These are phyloP conservation scores for Ceratobasidium sp. DNA, from an alignment of 1,284 basidiomycete species.

Conservation along the genomic window DNA sequence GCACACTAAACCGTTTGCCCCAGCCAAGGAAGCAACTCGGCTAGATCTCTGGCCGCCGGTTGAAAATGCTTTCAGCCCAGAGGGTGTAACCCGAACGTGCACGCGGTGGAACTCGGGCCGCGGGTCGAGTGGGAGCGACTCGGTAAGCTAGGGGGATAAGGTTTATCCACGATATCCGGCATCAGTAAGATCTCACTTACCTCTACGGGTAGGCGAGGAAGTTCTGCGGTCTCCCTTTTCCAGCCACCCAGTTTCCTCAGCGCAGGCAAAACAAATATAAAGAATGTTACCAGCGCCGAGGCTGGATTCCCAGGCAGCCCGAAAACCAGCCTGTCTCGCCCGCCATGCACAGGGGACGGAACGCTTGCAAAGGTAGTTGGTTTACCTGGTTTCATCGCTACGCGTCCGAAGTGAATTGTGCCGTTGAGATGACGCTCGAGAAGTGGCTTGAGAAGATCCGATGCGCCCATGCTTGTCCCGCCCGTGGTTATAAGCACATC, in stretches of 20 bases:
- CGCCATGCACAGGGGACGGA: constrained; percentile 57
- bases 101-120: constrained; percentile 88
- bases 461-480: constrained; percentile 91
- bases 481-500: constrained; percentile 88
- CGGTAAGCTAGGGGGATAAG: constrained; percentile 63
- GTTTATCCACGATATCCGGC: not conserved
- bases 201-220: constrained; percentile 76
- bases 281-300: constrained; percentile 88
- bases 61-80: constrained; percentile 73
- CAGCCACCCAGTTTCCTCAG: constrained; percentile 80
- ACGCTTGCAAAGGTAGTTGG: constrained; percentile 90
- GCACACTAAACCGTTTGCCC: constrained; percentile 82
- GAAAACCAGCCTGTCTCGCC: constrained; percentile 73
- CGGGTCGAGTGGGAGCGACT: constrained; percentile 75
- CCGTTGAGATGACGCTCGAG: constrained; percentile 83
- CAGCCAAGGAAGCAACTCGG: constrained; percentile 79
- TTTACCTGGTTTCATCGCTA: constrained; percentile 72
- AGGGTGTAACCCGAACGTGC: constrained; percentile 64
- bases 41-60: constrained; percentile 91
- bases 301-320: constrained; percentile 92
- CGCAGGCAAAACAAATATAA: constrained; percentile 86
- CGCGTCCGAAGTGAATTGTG: constrained; percentile 64
- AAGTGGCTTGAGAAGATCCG: constrained; percentile 87
- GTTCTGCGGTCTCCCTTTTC: constrained; percentile 66
- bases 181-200: constrained; percentile 58